Evolutionary conservation across 106 monocot genomes (phyloP), one percentile per base, ranked within the genome.

Genomic region (Chionographis japonica): DNA sequence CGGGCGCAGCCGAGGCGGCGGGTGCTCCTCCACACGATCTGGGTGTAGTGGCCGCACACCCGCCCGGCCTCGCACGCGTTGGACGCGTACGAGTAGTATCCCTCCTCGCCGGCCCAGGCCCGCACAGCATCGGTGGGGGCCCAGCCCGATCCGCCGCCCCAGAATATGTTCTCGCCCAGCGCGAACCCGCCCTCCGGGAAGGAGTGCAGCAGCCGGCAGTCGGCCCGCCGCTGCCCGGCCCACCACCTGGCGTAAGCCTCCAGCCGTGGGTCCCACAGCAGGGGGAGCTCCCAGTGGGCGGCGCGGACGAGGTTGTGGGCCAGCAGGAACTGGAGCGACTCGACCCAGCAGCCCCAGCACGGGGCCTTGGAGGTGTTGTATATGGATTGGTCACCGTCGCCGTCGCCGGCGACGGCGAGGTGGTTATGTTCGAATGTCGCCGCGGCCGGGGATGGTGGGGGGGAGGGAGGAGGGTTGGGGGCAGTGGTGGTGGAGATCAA

Each of bases 101-200:
- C 39, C 58, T 46, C 62, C 70, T 86, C 79, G 4, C 42, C 74
- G 2, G 69, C 70, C 86, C 79, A 86, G 1, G 69, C 66, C 2
- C 11, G 18, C 50, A 72, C 77, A 0, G 81, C 85, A 54, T 74
- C 74, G 8, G 9, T 39, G 0, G 80, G 79, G 3, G 20, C 37
- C 83, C 80, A 80, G 8, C 16, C 54, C 27, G 56, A 35, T 2
- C 81, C 85, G 0, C 41, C 14, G n/a, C 85, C 85, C 73, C 78
- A 78, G 69, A 72, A 89, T 3, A 89, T 52, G 74, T 89, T 89
- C 76, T 89, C 85, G 12, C 85, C 88, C 9, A 80, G 77, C 17
- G 36, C 37, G 83, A 83, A 86, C 54, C 69, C 72, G 12, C 72
- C 82, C 37, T 71, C 68, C 15, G 83, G 87, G 63, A 87, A 87